Evolutionary conservation across 441 rosid species (phyloP).

Genomic region (Eutrema salsugineum): DNA sequence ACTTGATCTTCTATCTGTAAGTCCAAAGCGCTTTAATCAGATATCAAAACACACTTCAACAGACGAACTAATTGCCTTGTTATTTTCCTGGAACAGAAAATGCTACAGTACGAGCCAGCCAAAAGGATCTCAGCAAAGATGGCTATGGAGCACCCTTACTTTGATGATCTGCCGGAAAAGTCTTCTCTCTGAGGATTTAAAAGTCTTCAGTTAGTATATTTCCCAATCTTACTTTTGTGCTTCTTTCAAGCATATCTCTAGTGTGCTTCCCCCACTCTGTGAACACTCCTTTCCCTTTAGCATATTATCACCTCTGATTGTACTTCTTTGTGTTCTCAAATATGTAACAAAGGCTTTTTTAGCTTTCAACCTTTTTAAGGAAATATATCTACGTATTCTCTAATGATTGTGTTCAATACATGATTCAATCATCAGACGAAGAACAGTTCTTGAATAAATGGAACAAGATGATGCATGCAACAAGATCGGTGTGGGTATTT

Average conservation of each 20-base stretch:
- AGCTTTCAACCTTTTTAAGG: background rate
- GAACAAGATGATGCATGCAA: background rate
- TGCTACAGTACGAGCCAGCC: slow-evolving; percentile 88
- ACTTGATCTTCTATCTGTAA: slow-evolving; percentile 70
- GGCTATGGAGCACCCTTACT: slow-evolving; percentile 98
- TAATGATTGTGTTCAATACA: background rate
- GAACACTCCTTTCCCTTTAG: background rate
- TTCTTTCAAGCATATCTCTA: slow-evolving; percentile 34
- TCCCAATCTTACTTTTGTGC: background rate
- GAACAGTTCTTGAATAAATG: slow-evolving; percentile 10
- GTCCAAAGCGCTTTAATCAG: slow-evolving; percentile 6
- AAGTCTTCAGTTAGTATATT: background rate
- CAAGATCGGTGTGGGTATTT: background rate
- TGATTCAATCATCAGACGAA: background rate
- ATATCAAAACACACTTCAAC: background rate
- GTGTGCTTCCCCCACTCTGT: slow-evolving; percentile 1
- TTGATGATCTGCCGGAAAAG: slow-evolving; percentile 61
- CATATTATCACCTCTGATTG: background rate
- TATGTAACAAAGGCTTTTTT: background rate
- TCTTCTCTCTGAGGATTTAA: slow-evolving; percentile 39
- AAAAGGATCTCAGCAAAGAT: slow-evolving; percentile 90
- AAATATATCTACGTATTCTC: background rate
- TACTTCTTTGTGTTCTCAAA: slow-evolving; percentile 1
- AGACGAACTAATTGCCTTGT: background rate
- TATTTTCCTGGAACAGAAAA: slow-evolving; percentile 55